These are phyloP conservation scores for Diaporthe sp. DNA, from an alignment of 2,329 filamentous ascomycete species.

Conservation along the genomic window DNA sequence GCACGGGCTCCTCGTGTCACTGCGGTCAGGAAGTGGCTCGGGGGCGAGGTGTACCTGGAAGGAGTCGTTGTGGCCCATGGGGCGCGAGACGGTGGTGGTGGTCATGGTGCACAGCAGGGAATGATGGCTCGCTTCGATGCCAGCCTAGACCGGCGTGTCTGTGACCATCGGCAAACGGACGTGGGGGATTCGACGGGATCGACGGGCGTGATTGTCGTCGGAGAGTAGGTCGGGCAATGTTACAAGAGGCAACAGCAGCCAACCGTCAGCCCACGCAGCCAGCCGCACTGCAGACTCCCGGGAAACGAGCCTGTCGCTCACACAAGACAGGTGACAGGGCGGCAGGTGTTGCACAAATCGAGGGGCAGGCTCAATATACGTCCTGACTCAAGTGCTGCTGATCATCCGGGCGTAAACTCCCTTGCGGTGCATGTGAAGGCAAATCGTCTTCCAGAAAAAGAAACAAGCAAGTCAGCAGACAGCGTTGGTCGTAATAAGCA, in stretches of 20 bases:
- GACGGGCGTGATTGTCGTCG: conserved; percentile 34
- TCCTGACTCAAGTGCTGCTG: conserved; percentile 26
- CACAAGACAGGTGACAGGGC: conserved; percentile 33
- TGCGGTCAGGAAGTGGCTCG: conserved; percentile 32
- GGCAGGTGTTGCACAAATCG: conserved; percentile 36
- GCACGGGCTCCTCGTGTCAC: conserved; percentile 35
- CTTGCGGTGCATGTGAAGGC: conserved; percentile 36
- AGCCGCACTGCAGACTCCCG: conserved; percentile 38
- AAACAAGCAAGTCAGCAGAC: conserved; percentile 11
- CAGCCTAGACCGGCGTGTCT: conserved; percentile 40
- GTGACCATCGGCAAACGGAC: conserved; percentile 38
- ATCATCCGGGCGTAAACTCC: conserved; percentile 35
- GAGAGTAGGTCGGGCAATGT: conserved; percentile 22
- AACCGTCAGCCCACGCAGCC: conserved; percentile 34
- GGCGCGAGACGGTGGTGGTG: conserved; percentile 36
- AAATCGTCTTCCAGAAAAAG: not conserved
- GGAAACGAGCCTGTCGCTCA: conserved; percentile 27
- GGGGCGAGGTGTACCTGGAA: conserved; percentile 34
- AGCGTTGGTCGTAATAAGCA: conserved; percentile 8
- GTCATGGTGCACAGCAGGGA: conserved; percentile 40
- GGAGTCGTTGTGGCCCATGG: conserved; percentile 32
- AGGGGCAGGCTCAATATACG: conserved; percentile 36
- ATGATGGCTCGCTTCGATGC: conserved; percentile 39
- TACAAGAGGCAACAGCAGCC: conserved; percentile 32
- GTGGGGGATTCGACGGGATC: conserved; percentile 31